Percentiles rank a stretch among this genome's conserved stretches.
These are phyloP conservation scores for Mycena capillaripes DNA, from an alignment of 768 basidiomycete species.

Conservation along the genomic window DNA sequence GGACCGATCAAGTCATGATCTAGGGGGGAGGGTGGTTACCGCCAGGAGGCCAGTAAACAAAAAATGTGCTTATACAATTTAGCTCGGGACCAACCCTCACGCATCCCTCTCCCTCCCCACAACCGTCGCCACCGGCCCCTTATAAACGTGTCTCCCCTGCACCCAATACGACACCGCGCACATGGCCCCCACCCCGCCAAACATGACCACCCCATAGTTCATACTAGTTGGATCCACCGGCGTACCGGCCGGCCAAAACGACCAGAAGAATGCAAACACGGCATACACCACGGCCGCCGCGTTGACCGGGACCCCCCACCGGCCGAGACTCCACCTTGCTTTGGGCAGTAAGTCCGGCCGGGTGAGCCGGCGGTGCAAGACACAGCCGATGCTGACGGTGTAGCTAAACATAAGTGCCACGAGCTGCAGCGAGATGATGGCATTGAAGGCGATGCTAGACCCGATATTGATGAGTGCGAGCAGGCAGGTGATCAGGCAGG, in stretches of 20 bases:
- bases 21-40: not conserved
- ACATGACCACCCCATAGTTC: constrained; percentile 28
- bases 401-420: constrained; percentile 30
- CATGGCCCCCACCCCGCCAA: constrained; percentile 27
- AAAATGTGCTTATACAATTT: constrained; percentile 24
- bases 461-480: constrained; percentile 30
- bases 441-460: constrained; percentile 28
- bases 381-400: constrained; percentile 27
- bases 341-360: constrained; percentile 27
- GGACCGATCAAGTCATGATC: not conserved
- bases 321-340: constrained; percentile 28
- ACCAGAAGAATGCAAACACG: constrained; percentile 29
- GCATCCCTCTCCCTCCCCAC: constrained; percentile 24
- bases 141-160: constrained; percentile 28
- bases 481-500: constrained; percentile 28
- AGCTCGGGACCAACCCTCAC: constrained; percentile 20
- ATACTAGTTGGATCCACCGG: constrained; percentile 24
- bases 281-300: constrained; percentile 21
- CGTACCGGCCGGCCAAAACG: constrained; percentile 29
- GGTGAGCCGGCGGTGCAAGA: constrained; percentile 28
- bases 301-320: constrained; percentile 26
- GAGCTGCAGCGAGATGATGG: constrained; percentile 28
- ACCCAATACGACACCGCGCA: constrained; percentile 27
- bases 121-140: constrained; percentile 27
- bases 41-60: constrained; percentile 21